phyloP scores from a whole-genome alignment of 495 filamentous ascomycete species.

The Penicillium longicatenatum region DNA sequence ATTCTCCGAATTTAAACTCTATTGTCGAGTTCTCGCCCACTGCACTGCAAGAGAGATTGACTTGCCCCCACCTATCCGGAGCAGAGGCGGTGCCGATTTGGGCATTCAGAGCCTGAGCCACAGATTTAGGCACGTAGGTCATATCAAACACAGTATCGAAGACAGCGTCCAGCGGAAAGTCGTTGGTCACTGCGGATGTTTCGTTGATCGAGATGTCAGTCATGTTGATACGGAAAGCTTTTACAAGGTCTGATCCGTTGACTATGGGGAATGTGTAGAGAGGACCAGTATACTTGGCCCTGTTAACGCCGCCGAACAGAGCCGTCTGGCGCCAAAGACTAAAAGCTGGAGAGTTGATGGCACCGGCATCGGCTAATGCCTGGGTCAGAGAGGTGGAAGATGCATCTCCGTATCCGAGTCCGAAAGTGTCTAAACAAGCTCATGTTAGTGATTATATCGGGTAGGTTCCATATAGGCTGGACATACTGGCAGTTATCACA shows the following conservation, averaged over 20 bases:
- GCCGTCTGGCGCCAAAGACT: conserved; percentile 12
- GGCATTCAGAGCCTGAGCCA: conserved; percentile 7
- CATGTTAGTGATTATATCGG: neutral
- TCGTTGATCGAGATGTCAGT: conserved; percentile 14
- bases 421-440: neutral
- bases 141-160: neutral
- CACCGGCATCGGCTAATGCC: conserved; percentile 13
- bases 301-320: conserved; percentile 20
- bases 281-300: conserved; percentile 12
- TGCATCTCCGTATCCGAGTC: conserved; percentile 16
- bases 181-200: conserved; percentile 1
- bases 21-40: conserved; percentile 5
- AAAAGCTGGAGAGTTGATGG: conserved; percentile 21
- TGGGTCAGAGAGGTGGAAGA: conserved; percentile 18
- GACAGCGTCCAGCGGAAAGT: conserved; percentile 8
- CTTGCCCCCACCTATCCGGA: conserved; percentile 8
- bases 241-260: neutral
- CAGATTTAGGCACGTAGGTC: conserved; percentile 11
- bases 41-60: conserved; percentile 12
- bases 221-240: conserved; percentile 14
- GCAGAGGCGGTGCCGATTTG: conserved; percentile 1
- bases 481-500: conserved; percentile 1
- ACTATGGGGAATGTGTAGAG: conserved; percentile 17
- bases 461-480: neutral
- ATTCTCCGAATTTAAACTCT: conserved; percentile 10